These are phyloP conservation scores for Asterochloris sp. DNA, from an alignment of 139 green algal species.

Conservation along the genomic window DNA sequence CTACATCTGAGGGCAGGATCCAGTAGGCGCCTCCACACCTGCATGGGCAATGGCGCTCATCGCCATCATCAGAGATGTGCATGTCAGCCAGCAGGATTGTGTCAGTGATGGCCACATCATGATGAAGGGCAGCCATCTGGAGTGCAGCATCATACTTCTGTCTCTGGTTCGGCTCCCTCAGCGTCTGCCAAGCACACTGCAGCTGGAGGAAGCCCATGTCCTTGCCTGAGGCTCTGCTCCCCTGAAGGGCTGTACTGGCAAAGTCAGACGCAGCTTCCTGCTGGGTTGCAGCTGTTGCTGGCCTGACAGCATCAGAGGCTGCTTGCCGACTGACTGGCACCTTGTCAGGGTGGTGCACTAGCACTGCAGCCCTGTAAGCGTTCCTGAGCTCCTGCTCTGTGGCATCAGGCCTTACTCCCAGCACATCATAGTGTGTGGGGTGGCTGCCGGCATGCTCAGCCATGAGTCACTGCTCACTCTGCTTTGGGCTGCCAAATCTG, in stretches of 20 bases:
- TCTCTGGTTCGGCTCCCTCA: constrained; percentile 2
- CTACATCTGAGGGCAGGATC: neutral
- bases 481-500: neutral
- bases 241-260: neutral
- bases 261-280: neutral
- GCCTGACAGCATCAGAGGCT: neutral
- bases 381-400: neutral
- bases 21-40: constrained; percentile 15
- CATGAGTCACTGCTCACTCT: neutral
- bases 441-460: neutral
- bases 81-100: constrained; percentile 3
- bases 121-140: neutral
- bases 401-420: neutral
- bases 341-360: constrained; percentile 22
- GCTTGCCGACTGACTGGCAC: neutral
- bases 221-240: too few relatives aligned
- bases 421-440: neutral
- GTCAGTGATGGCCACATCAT: neutral
- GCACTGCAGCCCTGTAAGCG: constrained; percentile 9
- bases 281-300: neutral
- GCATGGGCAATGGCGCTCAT: constrained; percentile 1
- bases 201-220: neutral
- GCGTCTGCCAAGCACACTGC: neutral
- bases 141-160: constrained; percentile 8
- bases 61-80: neutral